phyloP scores from a whole-genome alignment of 306 rosid species.

The Fragaria iinumae region DNA sequence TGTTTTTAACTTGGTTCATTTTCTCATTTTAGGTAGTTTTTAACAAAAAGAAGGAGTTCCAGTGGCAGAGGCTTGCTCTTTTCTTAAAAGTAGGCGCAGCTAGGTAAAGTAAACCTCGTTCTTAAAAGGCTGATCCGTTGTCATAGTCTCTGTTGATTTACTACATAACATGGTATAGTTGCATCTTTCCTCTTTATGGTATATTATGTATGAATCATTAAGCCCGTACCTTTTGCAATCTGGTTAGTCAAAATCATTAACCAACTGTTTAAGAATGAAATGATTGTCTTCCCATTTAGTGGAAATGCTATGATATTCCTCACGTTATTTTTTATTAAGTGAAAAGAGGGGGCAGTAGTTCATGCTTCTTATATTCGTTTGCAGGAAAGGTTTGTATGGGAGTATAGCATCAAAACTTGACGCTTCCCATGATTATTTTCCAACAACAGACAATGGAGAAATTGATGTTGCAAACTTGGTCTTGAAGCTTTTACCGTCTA shows the following conservation, averaged over 20 bases:
- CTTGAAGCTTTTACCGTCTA: conserved; percentile 72
- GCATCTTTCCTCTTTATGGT: background rate
- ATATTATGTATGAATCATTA: background rate
- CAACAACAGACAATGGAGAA: conserved; percentile 35
- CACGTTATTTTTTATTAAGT: background rate
- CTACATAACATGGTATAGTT: background rate
- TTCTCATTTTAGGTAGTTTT: conserved; percentile 63
- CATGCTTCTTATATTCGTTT: conserved; percentile 28
- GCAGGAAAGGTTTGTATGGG: conserved; percentile 75
- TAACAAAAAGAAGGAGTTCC: conserved; percentile 77
- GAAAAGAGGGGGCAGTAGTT: background rate
- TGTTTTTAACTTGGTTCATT: conserved; percentile 5
- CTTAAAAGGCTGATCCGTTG: background rate
- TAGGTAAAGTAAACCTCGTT: conserved; percentile 48
- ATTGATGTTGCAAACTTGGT: conserved; percentile 65
- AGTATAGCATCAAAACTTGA: conserved; percentile 42
- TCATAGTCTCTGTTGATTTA: background rate
- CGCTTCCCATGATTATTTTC: conserved; percentile 31
- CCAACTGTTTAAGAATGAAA: background rate
- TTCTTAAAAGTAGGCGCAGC: conserved; percentile 80
- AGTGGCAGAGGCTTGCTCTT: conserved; percentile 79
- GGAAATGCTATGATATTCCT: conserved; percentile 1
- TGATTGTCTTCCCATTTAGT: background rate
- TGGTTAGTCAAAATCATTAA: background rate
- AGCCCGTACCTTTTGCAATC: conserved; percentile 1